These are phyloP conservation scores for Neurospora cerealis DNA, from an alignment of 495 filamentous ascomycete species.

Conservation along the genomic window DNA sequence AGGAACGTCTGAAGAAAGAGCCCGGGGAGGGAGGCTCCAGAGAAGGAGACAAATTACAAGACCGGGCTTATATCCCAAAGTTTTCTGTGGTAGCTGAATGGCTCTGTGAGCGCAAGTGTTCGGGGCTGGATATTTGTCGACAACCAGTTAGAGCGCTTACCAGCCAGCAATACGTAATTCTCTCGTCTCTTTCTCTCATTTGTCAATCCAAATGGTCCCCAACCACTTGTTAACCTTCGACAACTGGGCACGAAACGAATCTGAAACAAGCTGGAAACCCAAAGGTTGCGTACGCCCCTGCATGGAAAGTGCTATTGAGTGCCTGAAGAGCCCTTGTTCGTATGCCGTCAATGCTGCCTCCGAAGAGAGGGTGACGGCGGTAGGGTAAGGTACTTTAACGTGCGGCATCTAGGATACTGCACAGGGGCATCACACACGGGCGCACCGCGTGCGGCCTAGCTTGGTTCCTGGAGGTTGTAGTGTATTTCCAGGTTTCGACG, in stretches of 20 bases:
- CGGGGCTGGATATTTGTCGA: neutral
- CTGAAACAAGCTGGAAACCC: neutral
- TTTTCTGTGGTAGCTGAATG: neutral
- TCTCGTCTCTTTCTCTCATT: neutral
- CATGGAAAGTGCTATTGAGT: neutral
- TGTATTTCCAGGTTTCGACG: neutral
- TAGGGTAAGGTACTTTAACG: neutral
- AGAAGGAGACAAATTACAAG: neutral
- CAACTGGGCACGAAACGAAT: neutral
- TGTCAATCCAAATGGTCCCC: neutral
- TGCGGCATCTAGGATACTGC: neutral
- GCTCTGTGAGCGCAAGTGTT: neutral
- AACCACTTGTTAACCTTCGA: neutral
- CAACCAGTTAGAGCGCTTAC: neutral
- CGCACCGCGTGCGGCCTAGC: neutral
- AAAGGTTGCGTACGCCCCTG: neutral
- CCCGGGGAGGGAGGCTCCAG: neutral
- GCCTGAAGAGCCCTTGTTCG: neutral
- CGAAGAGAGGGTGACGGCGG: neutral
- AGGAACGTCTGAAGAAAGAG: neutral
- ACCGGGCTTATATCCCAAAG: neutral
- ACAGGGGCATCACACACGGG: neutral
- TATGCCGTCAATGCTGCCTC: neutral
- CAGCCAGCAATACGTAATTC: neutral
- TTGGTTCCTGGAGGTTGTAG: neutral